These are phyloP conservation scores for Neofusicoccum sp. DNA, from an alignment of 2,329 filamentous ascomycete species.

Conservation along the genomic window DNA sequence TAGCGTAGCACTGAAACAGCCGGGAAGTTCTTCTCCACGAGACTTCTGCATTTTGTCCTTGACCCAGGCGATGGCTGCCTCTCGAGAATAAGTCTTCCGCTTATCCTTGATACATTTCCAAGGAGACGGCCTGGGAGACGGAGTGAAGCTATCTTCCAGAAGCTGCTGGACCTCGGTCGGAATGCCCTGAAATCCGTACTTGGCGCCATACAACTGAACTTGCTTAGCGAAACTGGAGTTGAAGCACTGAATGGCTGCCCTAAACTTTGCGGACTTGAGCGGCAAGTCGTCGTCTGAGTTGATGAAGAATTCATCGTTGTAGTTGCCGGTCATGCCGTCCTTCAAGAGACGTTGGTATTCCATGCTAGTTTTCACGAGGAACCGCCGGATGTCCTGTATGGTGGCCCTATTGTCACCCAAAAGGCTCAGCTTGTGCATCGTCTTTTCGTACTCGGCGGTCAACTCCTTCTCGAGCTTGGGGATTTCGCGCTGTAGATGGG, in stretches of 20 bases:
- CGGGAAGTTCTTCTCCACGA: slow-evolving; percentile 58
- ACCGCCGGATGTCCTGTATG: neutral
- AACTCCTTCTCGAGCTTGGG: slow-evolving; percentile 35
- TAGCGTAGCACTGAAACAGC: slow-evolving; percentile 59
- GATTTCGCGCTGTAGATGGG: slow-evolving; percentile 37
- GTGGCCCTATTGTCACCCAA: neutral
- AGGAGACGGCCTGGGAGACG: neutral
- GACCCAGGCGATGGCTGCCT: slow-evolving; percentile 43
- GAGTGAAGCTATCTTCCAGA: neutral
- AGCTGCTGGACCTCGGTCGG: neutral
- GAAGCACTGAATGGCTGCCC: neutral
- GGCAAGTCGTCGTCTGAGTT: no score
- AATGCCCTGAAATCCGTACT: neutral
- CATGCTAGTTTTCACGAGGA: neutral
- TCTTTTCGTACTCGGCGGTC: slow-evolving; percentile 21
- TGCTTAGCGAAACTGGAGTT: neutral
- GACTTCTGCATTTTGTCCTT: slow-evolving; percentile 40
- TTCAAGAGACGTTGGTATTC: neutral
- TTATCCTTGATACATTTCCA: slow-evolving; percentile 23
- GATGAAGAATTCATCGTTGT: neutral
- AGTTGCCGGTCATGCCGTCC: neutral
- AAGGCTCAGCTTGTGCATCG: neutral
- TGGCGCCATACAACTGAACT: neutral
- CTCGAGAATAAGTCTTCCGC: slow-evolving; percentile 29
- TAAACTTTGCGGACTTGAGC: neutral